These are phyloP conservation scores for Rhipidocladum racemiflorum DNA, from an alignment of 176 grass and related monocot genomes.

Conservation along the genomic window DNA sequence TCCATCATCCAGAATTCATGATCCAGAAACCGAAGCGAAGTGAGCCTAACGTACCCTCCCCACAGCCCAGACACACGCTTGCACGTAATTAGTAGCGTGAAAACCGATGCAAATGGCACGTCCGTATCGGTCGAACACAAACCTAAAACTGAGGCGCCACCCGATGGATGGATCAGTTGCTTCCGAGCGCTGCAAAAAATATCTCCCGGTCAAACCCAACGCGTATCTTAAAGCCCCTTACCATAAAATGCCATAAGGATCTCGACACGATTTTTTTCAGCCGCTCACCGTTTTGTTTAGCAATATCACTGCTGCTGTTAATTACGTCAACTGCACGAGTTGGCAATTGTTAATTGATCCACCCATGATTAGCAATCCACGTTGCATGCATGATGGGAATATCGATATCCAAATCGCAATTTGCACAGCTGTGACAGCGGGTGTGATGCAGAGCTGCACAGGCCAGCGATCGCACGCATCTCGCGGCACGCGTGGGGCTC, in stretches of 20 bases:
- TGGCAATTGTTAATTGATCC: not conserved
- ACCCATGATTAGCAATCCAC: not conserved
- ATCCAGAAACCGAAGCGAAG: too few species aligned
- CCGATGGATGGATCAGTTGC: not conserved
- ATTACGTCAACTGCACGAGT: not conserved
- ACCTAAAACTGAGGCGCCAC: not conserved
- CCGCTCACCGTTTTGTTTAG: not conserved
- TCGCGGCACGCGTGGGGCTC: conserved; percentile 32
- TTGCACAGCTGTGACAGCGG: not conserved
- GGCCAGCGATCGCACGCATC: not conserved
- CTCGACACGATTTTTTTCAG: conserved; percentile 6
- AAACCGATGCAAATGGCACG: not conserved
- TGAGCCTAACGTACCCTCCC: too few species aligned
- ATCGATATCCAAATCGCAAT: not conserved
- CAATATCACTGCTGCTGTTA: not conserved
- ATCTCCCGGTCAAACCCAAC: not conserved
- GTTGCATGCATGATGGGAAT: not conserved
- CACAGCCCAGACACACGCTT: not conserved
- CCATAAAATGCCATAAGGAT: not conserved
- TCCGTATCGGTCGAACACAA: not conserved
- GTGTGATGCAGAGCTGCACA: not conserved
- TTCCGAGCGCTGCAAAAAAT: not conserved
- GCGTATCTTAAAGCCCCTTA: not conserved
- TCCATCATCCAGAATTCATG: too few species aligned
- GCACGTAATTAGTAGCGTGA: not conserved